Evolutionary conservation across 1,139 yeast species (phyloP), one percentile per base, ranked within the genome.

Genomic region (Meyerozyma carpophila): DNA sequence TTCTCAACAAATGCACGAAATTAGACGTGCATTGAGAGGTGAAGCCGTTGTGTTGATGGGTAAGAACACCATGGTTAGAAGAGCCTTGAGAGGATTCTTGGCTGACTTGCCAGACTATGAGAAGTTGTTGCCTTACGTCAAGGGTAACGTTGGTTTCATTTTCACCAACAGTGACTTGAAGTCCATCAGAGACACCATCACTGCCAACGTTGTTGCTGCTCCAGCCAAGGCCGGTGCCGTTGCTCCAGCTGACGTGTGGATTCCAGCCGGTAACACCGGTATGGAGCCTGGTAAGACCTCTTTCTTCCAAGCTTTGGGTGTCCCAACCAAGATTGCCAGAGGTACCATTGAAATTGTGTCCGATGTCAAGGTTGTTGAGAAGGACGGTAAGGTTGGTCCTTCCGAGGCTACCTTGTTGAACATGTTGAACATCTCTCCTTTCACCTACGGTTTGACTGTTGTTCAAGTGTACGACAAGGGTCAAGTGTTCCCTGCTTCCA

Each of bases 231-330:
- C 98, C 59, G 98, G 98, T 90, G 98, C 98, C 68, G 70, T 90
- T 70, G 97, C 99, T 66, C 98, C 98, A 74, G 84, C 74, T 71
- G 97, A 91, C 68, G 98, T 93, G 67, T 88, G 83, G 84, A 86
- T 93, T 63, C 95, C 95, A 73, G 98, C 98, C 63, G 95, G 96
- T 77, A 94, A 93, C 96, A 93, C 99, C 63, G 98, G 98, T 86
- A 91, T 94, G 96, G 98, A 93, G 81, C 99, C 99, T 75, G 98
- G 98, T 84, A 93, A 93, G 90, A 93, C 99, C 68, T 93, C 98
- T 71, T 93, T 93, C 95, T 93, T 93, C 98, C 99, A 93, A 84
- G 98, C 99, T 71, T 85, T 93, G 68, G 98, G 98, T 88, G 97
- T 93, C 68, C 98, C 98, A 83, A 93, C 99, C 88, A 93, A 93